phyloP scores from a whole-genome alignment of 768 basidiomycete genomes.

The Boletus rufocinnamomeus region DNA sequence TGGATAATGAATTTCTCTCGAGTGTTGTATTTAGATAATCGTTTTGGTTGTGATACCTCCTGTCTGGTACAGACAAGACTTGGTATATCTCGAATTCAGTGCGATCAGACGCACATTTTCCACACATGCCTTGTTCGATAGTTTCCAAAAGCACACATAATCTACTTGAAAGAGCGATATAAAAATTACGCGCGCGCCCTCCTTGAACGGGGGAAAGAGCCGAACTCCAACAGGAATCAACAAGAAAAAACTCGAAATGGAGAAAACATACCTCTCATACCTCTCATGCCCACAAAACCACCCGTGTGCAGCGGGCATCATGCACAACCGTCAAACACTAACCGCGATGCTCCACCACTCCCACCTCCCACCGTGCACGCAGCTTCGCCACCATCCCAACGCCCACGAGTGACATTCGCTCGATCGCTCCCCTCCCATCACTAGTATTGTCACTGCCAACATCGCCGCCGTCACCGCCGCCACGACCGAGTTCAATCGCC shows the following conservation, averaged over 20 bases:
- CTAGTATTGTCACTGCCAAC: too few relatives aligned
- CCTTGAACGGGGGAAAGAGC: not conserved
- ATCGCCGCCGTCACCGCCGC: not conserved
- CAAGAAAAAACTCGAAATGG: not conserved
- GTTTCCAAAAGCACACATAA: too few relatives aligned
- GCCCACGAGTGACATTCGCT: slow-evolving; percentile 2
- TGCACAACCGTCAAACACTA: not conserved
- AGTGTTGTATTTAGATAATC: too few relatives aligned
- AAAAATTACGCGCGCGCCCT: not conserved
- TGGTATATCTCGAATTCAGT: too few relatives aligned
- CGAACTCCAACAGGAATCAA: not conserved
- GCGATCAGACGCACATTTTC: too few relatives aligned
- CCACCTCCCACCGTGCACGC: slow-evolving; percentile 24
- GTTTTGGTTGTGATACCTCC: too few relatives aligned
- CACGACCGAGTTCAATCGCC: not conserved
- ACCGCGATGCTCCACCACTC: not conserved
- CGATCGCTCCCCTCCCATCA: not conserved
- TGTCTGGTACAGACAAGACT: too few relatives aligned
- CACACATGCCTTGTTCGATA: too few relatives aligned
- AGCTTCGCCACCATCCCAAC: slow-evolving; percentile 25
- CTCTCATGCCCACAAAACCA: not conserved
- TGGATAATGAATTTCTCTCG: not conserved
- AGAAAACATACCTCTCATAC: not conserved
- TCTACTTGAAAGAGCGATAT: not conserved
- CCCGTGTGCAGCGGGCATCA: not conserved